These are phyloP conservation scores for Pleurotus citrinopileatus DNA, from an alignment of 768 basidiomycete species.

Conservation along the genomic window DNA sequence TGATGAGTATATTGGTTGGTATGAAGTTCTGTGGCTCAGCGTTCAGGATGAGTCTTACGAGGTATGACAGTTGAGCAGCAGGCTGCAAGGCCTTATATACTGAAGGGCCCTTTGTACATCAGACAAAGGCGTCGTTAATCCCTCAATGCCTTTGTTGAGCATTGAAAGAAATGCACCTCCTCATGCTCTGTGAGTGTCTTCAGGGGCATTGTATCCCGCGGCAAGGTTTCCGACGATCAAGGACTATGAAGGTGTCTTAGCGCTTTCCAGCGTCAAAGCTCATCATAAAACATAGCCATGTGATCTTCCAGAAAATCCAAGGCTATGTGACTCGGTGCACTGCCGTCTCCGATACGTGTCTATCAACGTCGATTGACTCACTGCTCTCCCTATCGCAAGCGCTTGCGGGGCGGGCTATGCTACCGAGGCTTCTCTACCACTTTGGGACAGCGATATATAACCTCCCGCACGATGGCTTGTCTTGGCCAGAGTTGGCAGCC, in stretches of 20 bases:
- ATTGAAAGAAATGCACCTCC: too few relatives aligned
- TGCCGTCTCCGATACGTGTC: neutral
- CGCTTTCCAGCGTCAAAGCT: neutral
- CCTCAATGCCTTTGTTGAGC: too few relatives aligned
- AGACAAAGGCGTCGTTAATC: too few relatives aligned
- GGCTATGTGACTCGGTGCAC: neutral
- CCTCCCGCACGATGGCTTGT: neutral
- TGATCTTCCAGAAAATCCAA: slow-evolving; percentile 8
- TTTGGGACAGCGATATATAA: neutral
- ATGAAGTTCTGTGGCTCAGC: too few relatives aligned
- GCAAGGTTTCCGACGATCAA: neutral
- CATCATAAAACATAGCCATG: slow-evolving; percentile 2
- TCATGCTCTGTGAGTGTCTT: too few relatives aligned
- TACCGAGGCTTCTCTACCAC: neutral
- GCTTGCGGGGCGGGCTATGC: neutral
- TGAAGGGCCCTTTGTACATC: neutral
- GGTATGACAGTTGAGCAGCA: too few relatives aligned
- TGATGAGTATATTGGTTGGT: neutral
- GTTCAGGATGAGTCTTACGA: too few relatives aligned
- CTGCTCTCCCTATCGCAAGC: slow-evolving; percentile 5
- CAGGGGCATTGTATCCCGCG: neutral
- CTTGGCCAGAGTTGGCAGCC: neutral
- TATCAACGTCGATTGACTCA: slow-evolving; percentile 8
- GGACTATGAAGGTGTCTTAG: neutral
- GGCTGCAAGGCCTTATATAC: neutral